Evolutionary conservation across 2,329 filamentous ascomycete genomes (phyloP).

Genomic region (Didymella keratinophila): DNA sequence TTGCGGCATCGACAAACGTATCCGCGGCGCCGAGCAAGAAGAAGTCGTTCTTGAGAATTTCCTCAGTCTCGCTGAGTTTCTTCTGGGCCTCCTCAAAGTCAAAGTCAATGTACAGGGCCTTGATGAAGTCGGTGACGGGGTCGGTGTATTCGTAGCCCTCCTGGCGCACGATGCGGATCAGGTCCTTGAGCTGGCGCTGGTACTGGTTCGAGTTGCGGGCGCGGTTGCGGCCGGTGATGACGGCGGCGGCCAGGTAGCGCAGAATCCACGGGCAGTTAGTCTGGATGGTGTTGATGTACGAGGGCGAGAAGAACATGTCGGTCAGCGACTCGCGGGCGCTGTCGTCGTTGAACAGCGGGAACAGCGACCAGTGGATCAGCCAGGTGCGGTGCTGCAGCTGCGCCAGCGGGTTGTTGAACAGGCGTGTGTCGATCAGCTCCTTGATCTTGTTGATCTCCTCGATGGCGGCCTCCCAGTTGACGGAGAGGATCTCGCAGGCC

Average conservation of each 20-base stretch:
- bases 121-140: constrained; percentile 94
- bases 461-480: constrained; percentile 89
- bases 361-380: constrained; percentile 97
- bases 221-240: constrained; percentile 83
- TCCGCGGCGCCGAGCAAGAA: constrained; percentile 89
- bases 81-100: constrained; percentile 97
- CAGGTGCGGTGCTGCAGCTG: constrained; percentile 97
- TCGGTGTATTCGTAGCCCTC: constrained; percentile 98
- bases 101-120: constrained; percentile 94
- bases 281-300: constrained; percentile 99
- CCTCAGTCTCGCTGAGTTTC: constrained; percentile 85
- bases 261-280: constrained; percentile 96
- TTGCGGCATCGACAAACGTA: constrained; percentile 88
- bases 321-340: constrained; percentile 87
- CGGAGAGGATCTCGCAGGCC: constrained; percentile 91
- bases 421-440: constrained; percentile 84
- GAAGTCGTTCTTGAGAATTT: constrained; percentile 92
- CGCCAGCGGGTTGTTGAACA: constrained; percentile 94
- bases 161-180: constrained; percentile 93
- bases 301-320: constrained; percentile 95
- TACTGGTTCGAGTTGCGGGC: constrained; percentile 82
- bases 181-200: constrained; percentile 98
- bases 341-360: constrained; percentile 99
- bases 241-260: constrained; percentile 89
- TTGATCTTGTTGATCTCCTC: constrained; percentile 71